These are phyloP conservation scores for Byssoonygena ceratinophila DNA, from an alignment of 2,329 filamentous ascomycete species.

Conservation along the genomic window DNA sequence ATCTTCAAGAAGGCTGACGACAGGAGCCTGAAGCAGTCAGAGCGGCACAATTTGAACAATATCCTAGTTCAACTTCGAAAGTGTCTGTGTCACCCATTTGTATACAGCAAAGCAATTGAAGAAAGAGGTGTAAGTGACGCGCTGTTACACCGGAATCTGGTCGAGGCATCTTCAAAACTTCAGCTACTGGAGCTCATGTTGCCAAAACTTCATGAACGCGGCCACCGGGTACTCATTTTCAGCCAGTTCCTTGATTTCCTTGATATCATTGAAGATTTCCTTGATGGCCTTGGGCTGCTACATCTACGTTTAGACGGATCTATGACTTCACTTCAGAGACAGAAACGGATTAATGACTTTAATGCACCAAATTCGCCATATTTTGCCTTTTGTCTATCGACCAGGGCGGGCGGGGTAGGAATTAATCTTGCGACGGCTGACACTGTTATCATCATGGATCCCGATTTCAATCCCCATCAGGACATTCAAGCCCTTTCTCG, in stretches of 20 bases:
- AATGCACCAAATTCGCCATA: conserved; percentile 72
- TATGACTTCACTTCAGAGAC: conserved; percentile 72
- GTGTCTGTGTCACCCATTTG: conserved; percentile 89
- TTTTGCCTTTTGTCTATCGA: conserved; percentile 88
- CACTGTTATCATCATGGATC: conserved; percentile 94
- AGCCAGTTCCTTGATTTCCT: conserved; percentile 86
- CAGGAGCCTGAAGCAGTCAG: conserved; percentile 50
- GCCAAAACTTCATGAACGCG: conserved; percentile 71
- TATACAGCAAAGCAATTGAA: conserved; percentile 84
- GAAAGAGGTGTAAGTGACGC: conserved; percentile 56
- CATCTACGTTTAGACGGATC: conserved; percentile 79
- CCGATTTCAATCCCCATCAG: conserved; percentile 96
- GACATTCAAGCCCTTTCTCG: conserved; percentile 92
- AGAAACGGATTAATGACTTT: conserved; percentile 86
- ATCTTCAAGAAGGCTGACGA: conserved; percentile 61
- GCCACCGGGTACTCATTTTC: conserved; percentile 87
- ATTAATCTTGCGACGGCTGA: conserved; percentile 96
- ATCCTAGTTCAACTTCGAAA: conserved; percentile 93
- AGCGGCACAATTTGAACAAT: conserved; percentile 77
- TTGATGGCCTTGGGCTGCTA: conserved; percentile 60
- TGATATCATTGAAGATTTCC: conserved; percentile 83
- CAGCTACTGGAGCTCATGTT: conserved; percentile 74
- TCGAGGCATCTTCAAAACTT: conserved; percentile 86
- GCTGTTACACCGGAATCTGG: conserved; percentile 64
- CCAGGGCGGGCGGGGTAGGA: conserved; percentile 86